Evolutionary conservation across 2,329 filamentous ascomycete species (phyloP).

Genomic region (Diaporthe helianthi): DNA sequence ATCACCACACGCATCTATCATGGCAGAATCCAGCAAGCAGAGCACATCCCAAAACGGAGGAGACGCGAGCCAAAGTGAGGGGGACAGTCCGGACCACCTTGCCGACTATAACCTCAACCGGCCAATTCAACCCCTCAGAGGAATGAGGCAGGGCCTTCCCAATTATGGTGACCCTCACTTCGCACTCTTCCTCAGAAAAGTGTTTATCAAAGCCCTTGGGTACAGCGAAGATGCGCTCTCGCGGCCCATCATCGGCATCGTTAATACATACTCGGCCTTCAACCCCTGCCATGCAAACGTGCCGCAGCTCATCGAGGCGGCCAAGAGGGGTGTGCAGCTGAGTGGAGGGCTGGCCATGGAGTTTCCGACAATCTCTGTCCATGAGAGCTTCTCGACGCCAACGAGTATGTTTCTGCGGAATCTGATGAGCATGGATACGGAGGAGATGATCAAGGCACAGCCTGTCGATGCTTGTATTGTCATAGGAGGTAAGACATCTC

Average conservation of each 20-base stretch:
- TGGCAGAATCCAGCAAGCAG: background rate
- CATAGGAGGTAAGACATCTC: constrained; percentile 63
- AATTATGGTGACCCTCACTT: constrained; percentile 79
- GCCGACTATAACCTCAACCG: constrained; percentile 70
- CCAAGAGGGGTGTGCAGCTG: constrained; percentile 71
- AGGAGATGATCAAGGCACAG: constrained; percentile 78
- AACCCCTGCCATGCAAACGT: constrained; percentile 79
- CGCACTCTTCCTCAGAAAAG: constrained; percentile 76
- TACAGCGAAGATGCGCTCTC: constrained; percentile 76
- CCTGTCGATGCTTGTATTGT: constrained; percentile 72
- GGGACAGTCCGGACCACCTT: constrained; percentile 41
- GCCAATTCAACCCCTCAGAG: constrained; percentile 57
- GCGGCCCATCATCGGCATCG: constrained; percentile 75
- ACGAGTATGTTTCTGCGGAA: constrained; percentile 80
- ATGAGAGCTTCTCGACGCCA: constrained; percentile 72
- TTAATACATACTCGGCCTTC: constrained; percentile 76
- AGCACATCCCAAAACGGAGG: background rate
- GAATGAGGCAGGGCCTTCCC: constrained; percentile 69
- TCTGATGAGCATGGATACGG: constrained; percentile 81
- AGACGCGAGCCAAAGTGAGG: background rate
- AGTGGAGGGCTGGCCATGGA: constrained; percentile 73
- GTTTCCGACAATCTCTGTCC: constrained; percentile 76
- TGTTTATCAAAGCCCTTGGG: constrained; percentile 78
- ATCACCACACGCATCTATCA: too few species aligned
- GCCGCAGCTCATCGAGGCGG: constrained; percentile 74